Evolutionary conservation across 257 asterid genomes (phyloP), one percentile per base, ranked within the genome.

Genomic region (Datura wrightii): DNA sequence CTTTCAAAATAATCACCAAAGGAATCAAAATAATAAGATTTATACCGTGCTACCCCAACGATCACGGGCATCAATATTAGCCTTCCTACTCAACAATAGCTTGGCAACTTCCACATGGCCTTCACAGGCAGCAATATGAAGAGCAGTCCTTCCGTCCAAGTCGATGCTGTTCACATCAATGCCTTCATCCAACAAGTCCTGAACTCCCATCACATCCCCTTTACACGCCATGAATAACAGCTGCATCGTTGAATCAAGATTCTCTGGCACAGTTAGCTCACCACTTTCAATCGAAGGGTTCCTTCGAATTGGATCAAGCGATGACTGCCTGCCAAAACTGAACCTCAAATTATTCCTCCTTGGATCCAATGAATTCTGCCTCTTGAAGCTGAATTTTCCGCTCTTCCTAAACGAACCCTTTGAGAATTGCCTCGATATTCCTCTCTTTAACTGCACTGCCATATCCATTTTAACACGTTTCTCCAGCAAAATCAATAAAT

Each of bases 41-140:
- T 11, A 1, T 90, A 96, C 99, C 97, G 99, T 96, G 94, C 99
- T 96, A 41, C 98, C 98, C 99, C 99, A 96, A 36, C 99, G 96
- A 94, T 96, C 98, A 36, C 96, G 94, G 7, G 98, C 98, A 86
- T 97, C 97, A 14, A 97, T 90, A 85, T 97, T 97, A 44, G 97
- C 97, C 87, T 79, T 91, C 85, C 96, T 87, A 48, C 93, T 87
- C 93, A 97, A 85, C 89, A 97, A 83, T 39, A 95, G 91, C 88
- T 87, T 91, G 42, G 84, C 98, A 80, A 95, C 98, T 36, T 93
- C 95, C 4, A 90, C 92, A 85, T 95, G 96, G 1, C 99, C 99
- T 85, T 97, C 98, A 72, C 98, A 97, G 0, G 98, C 92, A 13
- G 96, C 98, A 59, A 97, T 91, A 79, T 97, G 99, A 89, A 97